Evolutionary conservation across 2,329 filamentous ascomycete genomes (phyloP).

Genomic region (Aspergillus calidoustus): DNA sequence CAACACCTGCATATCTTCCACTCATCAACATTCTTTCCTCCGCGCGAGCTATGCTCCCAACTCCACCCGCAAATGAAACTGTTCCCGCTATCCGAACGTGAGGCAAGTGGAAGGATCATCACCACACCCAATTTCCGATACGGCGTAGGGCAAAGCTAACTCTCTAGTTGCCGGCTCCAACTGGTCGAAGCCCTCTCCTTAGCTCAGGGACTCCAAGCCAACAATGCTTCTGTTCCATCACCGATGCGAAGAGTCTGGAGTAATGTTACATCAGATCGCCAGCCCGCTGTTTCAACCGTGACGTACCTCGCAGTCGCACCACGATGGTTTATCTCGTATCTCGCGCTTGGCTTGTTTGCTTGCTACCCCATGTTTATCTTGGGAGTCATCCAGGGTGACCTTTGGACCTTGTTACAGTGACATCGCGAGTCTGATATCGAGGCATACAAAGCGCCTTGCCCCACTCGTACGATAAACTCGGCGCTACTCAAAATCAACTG

Average conservation of each 20-base stretch:
- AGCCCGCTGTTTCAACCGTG: slow-evolving; percentile 1
- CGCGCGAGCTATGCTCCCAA: not conserved
- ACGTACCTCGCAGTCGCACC: not conserved
- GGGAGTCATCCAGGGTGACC: not conserved
- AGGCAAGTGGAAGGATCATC: slow-evolving; percentile 9
- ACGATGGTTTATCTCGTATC: slow-evolving; percentile 2
- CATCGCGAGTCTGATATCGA: not conserved
- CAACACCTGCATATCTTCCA: not conserved
- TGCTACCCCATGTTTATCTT: slow-evolving; percentile 2
- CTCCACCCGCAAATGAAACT: not conserved
- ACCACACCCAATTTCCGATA: not conserved
- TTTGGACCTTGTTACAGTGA: slow-evolving; percentile 9
- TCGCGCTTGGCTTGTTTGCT: not conserved
- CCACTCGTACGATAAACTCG: not conserved
- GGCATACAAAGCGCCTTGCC: not conserved
- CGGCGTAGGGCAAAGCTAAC: slow-evolving; percentile 4
- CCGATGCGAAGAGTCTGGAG: not conserved
- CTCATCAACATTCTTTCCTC: not conserved
- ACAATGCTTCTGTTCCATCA: slow-evolving; percentile 22
- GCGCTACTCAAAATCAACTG: not conserved
- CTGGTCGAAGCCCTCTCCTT: slow-evolving; percentile 8
- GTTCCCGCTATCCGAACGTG: not conserved
- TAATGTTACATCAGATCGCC: slow-evolving; percentile 18
- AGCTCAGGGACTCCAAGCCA: slow-evolving; percentile 14
- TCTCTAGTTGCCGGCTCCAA: slow-evolving; percentile 1